phyloP scores from a whole-genome alignment of 805 yeast species.

The Sugiyamaella lignohabitans region DNA sequence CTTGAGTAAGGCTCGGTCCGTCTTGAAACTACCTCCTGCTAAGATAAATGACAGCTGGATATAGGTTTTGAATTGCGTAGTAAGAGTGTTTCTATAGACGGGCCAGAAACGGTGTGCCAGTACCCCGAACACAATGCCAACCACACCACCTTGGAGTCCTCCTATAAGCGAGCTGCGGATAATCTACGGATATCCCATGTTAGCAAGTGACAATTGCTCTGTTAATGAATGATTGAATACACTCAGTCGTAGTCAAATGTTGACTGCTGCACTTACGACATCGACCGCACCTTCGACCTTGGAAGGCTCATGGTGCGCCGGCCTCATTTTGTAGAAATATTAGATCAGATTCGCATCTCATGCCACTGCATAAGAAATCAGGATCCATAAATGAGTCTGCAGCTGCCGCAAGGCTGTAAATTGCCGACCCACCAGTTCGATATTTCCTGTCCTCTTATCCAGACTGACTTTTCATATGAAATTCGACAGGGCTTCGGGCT shows the following conservation, averaged over 20 bases:
- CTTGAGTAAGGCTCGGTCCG: constrained; percentile 16
- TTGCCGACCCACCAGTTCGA: no score
- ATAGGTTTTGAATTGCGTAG: constrained; percentile 20
- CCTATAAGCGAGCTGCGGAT: constrained; percentile 16
- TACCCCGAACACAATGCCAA: constrained; percentile 16
- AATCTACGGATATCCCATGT: constrained; percentile 13
- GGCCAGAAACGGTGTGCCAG: constrained; percentile 19
- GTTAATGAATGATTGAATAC: no score
- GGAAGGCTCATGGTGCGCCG: constrained; percentile 25
- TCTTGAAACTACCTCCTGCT: constrained; percentile 15
- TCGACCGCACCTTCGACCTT: constrained; percentile 22
- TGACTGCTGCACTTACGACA: constrained; percentile 13
- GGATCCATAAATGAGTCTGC: no score
- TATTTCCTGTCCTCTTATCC: no score
- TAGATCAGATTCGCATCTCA: no score
- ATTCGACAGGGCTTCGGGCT: no score
- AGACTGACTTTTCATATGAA: no score
- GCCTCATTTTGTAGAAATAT: constrained; percentile 17
- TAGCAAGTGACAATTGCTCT: background rate
- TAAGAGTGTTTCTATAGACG: constrained; percentile 15
- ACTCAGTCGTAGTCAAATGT: no score
- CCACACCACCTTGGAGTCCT: constrained; percentile 18
- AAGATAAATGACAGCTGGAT: constrained; percentile 19
- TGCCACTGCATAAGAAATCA: no score
- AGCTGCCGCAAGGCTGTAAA: no score